A percentile compares a stretch with the other conserved stretches of the same genome.
Conservation (phyloP, 106 monocot species). For the Ottelia alismoides region DNA sequence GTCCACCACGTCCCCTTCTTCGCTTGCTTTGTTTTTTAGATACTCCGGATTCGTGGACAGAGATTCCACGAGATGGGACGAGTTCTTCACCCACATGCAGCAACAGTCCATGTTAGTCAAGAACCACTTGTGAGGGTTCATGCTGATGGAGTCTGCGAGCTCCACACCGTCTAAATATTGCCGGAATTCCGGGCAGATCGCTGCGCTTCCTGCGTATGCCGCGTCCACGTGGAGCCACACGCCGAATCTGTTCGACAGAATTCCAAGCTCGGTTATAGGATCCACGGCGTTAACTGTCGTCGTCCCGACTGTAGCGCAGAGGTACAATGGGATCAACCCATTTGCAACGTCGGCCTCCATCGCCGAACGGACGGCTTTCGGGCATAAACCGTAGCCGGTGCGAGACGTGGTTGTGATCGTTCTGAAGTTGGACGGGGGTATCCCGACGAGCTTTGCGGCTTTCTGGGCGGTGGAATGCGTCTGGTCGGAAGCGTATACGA, state of each 20-base stretch:
- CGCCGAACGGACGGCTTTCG: slow-evolving; percentile 6
- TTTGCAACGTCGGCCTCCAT: slow-evolving; percentile 23
- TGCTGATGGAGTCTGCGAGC: slow-evolving; percentile 28
- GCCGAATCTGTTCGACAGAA: slow-evolving; percentile 15
- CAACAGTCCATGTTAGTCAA: slow-evolving; percentile 36
- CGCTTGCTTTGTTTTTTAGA: slow-evolving; percentile 35
- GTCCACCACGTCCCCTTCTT: slow-evolving; percentile 36
- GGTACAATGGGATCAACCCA: slow-evolving; percentile 29
- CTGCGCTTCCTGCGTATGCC: slow-evolving; percentile 46
- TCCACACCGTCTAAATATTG: slow-evolving; percentile 32
- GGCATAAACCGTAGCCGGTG: slow-evolving; percentile 15
- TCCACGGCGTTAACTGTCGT: slow-evolving; percentile 41
- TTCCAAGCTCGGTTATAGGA: slow-evolving; percentile 10
- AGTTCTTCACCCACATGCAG: slow-evolving; percentile 31
- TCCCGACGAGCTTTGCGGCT: slow-evolving; percentile 29
- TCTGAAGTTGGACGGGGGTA: slow-evolving; percentile 23
- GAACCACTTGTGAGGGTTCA: slow-evolving; percentile 57
- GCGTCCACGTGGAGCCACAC: slow-evolving; percentile 54
- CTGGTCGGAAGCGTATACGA: slow-evolving; percentile 46
- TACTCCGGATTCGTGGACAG: slow-evolving; percentile 38
- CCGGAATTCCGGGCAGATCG: slow-evolving; percentile 50
- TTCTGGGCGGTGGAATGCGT: slow-evolving; percentile 37
- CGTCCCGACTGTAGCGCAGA: slow-evolving; percentile 49
- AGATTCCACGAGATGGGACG: slow-evolving; percentile 1
- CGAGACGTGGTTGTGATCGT: slow-evolving; percentile 11